phyloP scores from a whole-genome alignment of 352 stramenopile genomes.

The Pythium myriotylum region DNA sequence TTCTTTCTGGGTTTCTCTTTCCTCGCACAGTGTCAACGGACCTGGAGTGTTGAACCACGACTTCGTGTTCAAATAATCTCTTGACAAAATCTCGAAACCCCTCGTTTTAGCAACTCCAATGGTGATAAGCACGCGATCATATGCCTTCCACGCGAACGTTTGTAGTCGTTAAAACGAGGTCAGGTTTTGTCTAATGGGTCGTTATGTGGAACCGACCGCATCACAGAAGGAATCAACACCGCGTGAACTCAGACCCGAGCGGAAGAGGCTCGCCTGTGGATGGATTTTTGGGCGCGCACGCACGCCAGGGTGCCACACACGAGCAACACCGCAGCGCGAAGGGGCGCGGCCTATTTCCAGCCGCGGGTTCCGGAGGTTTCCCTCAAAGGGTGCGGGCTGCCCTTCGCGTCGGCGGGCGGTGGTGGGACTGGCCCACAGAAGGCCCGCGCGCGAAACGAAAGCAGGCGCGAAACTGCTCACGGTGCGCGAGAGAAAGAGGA shows the following conservation, averaged over 20 bases:
- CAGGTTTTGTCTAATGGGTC: too few species aligned
- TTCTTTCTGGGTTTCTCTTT: conserved; percentile 18
- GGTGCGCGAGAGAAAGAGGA: neutral
- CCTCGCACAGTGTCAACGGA: conserved; percentile 1
- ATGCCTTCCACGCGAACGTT: too few species aligned
- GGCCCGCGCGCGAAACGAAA: conserved; percentile 13
- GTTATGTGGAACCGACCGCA: neutral
- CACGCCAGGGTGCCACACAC: conserved; percentile 5
- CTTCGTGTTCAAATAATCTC: conserved; percentile 2
- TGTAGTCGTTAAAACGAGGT: too few species aligned
- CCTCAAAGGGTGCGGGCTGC: conserved; percentile 9
- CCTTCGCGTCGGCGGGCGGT: neutral
- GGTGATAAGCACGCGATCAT: too few species aligned
- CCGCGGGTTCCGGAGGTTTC: neutral
- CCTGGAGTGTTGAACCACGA: conserved; percentile 22
- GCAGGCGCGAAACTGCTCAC: conserved; percentile 17
- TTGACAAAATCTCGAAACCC: conserved; percentile 22
- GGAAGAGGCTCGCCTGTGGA: neutral
- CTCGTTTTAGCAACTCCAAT: conserved; percentile 18
- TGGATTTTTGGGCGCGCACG: conserved; percentile 9
- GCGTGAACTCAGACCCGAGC: neutral
- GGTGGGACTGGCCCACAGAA: neutral
- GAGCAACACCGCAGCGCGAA: neutral
- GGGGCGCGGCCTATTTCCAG: conserved; percentile 10
- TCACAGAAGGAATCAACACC: conserved; percentile 19